Base-by-base conservation (phyloP, 225 moss, liverwort and hornwort genomes). In the Sphagnum contortum region DNA sequence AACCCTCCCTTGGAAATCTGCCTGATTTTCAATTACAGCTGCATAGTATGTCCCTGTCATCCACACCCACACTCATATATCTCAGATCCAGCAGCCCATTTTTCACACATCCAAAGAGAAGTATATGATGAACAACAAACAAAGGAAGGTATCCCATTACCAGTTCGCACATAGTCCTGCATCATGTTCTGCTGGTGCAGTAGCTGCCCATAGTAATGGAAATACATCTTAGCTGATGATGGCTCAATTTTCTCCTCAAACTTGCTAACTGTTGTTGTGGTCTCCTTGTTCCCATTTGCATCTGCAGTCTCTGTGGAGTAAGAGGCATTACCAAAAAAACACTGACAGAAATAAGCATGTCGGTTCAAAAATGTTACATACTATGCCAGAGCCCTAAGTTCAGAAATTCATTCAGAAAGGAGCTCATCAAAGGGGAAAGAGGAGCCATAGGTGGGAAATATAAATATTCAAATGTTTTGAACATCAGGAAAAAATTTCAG, bases 131-230 rank as follows among this genome's bases (percentile, higher is more conserved):
- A 29, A 29, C 29, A 29, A 29, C 29, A 29, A 29, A 29, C 29
- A 29, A 29, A 1, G 29, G 29, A 29, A 29, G 29, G 29, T 29
- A 29, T 29, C 29, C 29, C 29, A 29, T 29, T 7, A 82, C 82
- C 77, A 73, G 83, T 87, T 69, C 80, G 76, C 61, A 87, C 87
- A 74, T 87, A 87, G 58, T 87, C 87, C 69, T 87, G 87, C 80
- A 87, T 80, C 80, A 87, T 87, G 51, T 87, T 87, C 55, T 87
- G 87, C 67, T 87, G 83, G 60, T 87, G 87, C 52, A 87, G 48
- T 13, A 87, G 55, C 66, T 87, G 83, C 46, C 87, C 87, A 65
- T 87, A 87, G 49, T 87, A 87, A 74, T 73, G 83, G 66, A 87
- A 87, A 72, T 83, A 87, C 87, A 87, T 82, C 75, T 83, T 78